Conservation (phyloP, 2,329 filamentous ascomycete genomes). For the Leptoxyphium fumago region DNA sequence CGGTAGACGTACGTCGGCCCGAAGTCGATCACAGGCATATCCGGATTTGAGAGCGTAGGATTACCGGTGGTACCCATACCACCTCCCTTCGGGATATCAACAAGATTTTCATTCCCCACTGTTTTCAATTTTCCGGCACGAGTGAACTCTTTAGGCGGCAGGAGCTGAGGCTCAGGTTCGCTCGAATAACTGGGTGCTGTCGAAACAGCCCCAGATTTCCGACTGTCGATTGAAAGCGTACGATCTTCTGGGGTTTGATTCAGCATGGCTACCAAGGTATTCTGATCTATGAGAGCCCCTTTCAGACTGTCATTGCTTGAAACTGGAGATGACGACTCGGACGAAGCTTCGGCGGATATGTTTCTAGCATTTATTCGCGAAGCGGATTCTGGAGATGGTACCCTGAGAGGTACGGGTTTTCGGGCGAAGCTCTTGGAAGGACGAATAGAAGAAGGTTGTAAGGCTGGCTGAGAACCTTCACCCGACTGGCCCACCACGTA, state of each 20-base stretch:
- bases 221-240: constrained; percentile 26
- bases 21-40: constrained; percentile 68
- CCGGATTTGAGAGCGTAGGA: constrained; percentile 18
- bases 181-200: constrained; percentile 67
- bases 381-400: constrained; percentile 1
- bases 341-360: neutral
- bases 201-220: constrained; percentile 46
- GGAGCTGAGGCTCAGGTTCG: constrained; percentile 28
- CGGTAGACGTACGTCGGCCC: constrained; percentile 65
- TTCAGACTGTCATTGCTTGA: constrained; percentile 10
- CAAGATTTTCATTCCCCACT: constrained; percentile 43
- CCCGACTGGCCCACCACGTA: too few species aligned
- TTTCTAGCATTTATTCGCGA: neutral
- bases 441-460: neutral
- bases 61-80: constrained; percentile 20
- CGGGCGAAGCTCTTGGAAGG: constrained; percentile 14
- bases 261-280: constrained; percentile 25
- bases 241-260: constrained; percentile 13
- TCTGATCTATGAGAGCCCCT: constrained; percentile 27
- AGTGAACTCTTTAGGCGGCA: constrained; percentile 44
- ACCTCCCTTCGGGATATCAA: constrained; percentile 26
- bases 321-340: constrained; percentile 8
- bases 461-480: too few species aligned
- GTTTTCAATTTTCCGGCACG: constrained; percentile 70
- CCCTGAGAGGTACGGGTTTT: constrained; percentile 13